A percentile compares a stretch with the other conserved stretches of the same genome.
Evolutionary conservation across 2,329 filamentous ascomycete genomes (phyloP).

Genomic region (Calonectria pauciramosa): DNA sequence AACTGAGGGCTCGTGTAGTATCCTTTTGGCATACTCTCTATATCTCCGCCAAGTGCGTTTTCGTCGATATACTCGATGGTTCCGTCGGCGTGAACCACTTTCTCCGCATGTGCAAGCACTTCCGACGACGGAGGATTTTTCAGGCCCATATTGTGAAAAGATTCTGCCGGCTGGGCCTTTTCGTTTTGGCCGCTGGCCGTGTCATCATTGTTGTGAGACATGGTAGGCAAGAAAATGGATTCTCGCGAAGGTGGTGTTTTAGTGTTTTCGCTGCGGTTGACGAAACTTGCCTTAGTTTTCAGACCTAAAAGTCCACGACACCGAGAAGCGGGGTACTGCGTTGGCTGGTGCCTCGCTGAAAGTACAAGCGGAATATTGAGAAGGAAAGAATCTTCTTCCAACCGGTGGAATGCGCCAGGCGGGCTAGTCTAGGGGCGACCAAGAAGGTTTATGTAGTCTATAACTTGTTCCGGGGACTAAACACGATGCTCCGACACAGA

Average conservation of each 20-base stretch:
- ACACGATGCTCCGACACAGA: not conserved
- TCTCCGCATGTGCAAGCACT: conserved; percentile 39
- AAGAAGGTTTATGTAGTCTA: conserved; percentile 26
- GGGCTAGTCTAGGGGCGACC: conserved; percentile 10
- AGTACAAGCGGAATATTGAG: not conserved
- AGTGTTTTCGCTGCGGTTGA: not conserved
- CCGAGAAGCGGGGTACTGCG: conserved; percentile 6
- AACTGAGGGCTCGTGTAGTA: conserved; percentile 57
- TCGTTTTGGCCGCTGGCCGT: conserved; percentile 13
- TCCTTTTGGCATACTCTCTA: conserved; percentile 55
- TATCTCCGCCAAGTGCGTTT: conserved; percentile 57
- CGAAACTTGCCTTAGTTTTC: not conserved
- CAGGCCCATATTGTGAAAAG: conserved; percentile 6
- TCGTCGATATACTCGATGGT: conserved; percentile 57
- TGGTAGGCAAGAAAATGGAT: not conserved
- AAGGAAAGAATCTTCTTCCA: not conserved
- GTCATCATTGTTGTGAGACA: conserved; percentile 13
- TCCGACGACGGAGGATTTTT: conserved; percentile 29
- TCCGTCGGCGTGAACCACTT: conserved; percentile 55
- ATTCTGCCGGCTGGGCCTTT: conserved; percentile 16
- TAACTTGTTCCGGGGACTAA: not conserved
- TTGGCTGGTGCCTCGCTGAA: not conserved
- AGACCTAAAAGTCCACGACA: conserved; percentile 23
- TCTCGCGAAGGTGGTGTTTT: not conserved
- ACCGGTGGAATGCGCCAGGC: not conserved